Conservation (phyloP, 805 yeast genomes). For the Lipomyces orientalis region DNA sequence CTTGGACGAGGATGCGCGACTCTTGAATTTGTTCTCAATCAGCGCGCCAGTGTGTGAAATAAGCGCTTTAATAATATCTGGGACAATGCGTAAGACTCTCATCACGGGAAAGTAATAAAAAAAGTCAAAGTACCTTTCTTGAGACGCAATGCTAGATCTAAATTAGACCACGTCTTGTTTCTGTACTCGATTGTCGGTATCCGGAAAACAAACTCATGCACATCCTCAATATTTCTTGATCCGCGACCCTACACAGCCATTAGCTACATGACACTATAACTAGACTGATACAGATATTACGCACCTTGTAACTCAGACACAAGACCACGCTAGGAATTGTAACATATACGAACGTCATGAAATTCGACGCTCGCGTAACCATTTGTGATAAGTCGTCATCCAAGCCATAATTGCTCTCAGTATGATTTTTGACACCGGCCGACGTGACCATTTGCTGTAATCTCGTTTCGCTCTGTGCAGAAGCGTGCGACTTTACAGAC, state of each 20-base stretch:
- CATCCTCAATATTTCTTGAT: constrained; percentile 70
- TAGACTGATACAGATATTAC: constrained; percentile 4
- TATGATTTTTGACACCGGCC: background rate
- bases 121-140: constrained; percentile 54
- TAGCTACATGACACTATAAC: background rate
- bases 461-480: constrained; percentile 18
- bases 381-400: constrained; percentile 56
- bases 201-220: constrained; percentile 69
- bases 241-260: constrained; percentile 60
- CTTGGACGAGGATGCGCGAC: constrained; percentile 37
- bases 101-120: background rate
- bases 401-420: background rate
- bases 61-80: constrained; percentile 47
- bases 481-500: constrained; percentile 20
- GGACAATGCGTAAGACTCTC: background rate
- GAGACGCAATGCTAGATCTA: constrained; percentile 67
- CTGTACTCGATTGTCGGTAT: constrained; percentile 66
- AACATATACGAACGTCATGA: constrained; percentile 68
- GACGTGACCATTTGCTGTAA: background rate
- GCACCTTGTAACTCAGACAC: constrained; percentile 67
- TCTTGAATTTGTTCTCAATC: constrained; percentile 72
- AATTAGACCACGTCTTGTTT: constrained; percentile 72
- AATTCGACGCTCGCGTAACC: constrained; percentile 76
- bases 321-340: constrained; percentile 58
- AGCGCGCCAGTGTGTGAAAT: constrained; percentile 70